Evolutionary conservation across 1,284 basidiomycete genomes (phyloP), one percentile per base, ranked within the genome.

Genomic region (Fistulinella cinereoalba): DNA sequence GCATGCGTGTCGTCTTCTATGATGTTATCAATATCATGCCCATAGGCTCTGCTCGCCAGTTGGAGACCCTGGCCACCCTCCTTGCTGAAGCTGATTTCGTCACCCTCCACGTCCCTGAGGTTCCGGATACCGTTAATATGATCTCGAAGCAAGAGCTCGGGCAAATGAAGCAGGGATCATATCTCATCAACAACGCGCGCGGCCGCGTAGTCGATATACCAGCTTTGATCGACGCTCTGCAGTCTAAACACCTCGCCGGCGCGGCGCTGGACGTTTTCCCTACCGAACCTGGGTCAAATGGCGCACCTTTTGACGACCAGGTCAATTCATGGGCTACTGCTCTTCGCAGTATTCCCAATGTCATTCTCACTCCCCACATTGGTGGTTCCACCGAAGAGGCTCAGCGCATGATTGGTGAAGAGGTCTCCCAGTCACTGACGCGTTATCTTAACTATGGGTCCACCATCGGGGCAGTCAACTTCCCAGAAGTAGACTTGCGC

Each of bases 351-450:
- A 72, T 91, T 49, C 83, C 87, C 41, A 97, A 97, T 69, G 80
- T 97, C 53, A 94, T 97, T 65, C 85, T 97, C 57, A 97, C 95
- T 0, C 97, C 97, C 16, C 97, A 99, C 67, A 98, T 99, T 58
- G 97, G 97, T 51, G 97, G 97, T 37, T 97, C 93, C 34, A 99
- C 97, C 11, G 97, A 99, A 69, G 97, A 99, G 70, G 97, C 97
- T 4, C 97, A 99, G 71, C 81, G 85, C 41, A 93, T 96, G 81
- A 99, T 99, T 56, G 97, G 97, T 25, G 86, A 92, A 54, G 97
- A 99, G 70, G 97, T 99, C 36, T 84, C 92, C 12, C 79, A 80
- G 34, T 85, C 94, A 3, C 73, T 99, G 43, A 77, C 80, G 28
- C 86, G 94, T 50, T 99, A 97, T 73, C 84, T 99, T 66, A 91